Percentiles rank a stretch among this genome's conserved stretches.
These are phyloP conservation scores for Vanilla planifolia DNA, from an alignment of 106 monocot genomes.

Conservation along the genomic window DNA sequence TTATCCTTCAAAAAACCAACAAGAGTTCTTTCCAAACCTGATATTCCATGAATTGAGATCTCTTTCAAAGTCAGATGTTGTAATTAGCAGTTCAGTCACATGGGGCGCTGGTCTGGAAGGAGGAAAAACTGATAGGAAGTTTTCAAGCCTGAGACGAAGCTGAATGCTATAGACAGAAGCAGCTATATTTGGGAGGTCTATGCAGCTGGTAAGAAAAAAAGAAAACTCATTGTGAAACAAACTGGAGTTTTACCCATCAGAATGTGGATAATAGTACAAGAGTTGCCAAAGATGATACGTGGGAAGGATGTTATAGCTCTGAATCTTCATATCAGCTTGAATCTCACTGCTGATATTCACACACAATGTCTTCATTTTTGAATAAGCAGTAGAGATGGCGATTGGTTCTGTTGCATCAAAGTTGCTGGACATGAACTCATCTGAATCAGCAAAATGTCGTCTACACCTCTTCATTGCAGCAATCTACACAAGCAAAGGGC, in stretches of 20 bases:
- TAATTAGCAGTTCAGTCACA: slow-evolving; percentile 65
- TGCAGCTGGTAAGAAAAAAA: slow-evolving; percentile 44
- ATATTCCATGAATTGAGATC: slow-evolving; percentile 87
- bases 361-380: slow-evolving; percentile 83
- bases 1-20: neutral
- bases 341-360: slow-evolving; percentile 69
- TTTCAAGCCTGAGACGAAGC: slow-evolving; percentile 54
- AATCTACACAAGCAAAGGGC: slow-evolving; percentile 28
- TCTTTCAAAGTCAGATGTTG: slow-evolving; percentile 87
- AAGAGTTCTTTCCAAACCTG: slow-evolving; percentile 30
- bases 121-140: slow-evolving; percentile 71
- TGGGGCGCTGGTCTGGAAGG: slow-evolving; percentile 71
- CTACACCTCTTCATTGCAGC: slow-evolving; percentile 76
- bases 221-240: slow-evolving; percentile 3
- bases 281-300: slow-evolving; percentile 33
- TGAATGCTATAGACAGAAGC: slow-evolving; percentile 69
- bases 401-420: slow-evolving; percentile 66
- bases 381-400: slow-evolving; percentile 74
- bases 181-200: slow-evolving; percentile 87
- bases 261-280: neutral
- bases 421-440: slow-evolving; percentile 75
- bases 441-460: slow-evolving; percentile 74
- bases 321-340: slow-evolving; percentile 87
- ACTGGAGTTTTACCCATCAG: neutral
- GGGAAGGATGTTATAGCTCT: slow-evolving; percentile 84